phyloP scores from a whole-genome alignment of 495 filamentous ascomycete species.

The Trypethelium eluteriae region DNA sequence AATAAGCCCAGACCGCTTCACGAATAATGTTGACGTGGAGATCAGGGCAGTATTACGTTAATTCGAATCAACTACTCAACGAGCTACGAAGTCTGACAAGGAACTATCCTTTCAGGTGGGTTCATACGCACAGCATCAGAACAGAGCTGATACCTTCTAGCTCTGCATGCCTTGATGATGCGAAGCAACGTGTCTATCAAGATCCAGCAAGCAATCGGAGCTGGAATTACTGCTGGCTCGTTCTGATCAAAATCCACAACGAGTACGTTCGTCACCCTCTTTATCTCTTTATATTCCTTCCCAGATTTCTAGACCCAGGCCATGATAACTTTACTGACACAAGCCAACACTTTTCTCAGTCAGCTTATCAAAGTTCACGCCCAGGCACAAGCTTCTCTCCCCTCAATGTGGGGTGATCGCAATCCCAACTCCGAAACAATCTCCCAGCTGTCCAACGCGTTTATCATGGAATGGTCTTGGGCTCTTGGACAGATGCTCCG shows the following conservation, averaged over 20 bases:
- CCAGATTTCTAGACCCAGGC: background rate
- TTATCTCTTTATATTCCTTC: background rate
- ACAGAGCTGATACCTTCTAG: conserved; percentile 32
- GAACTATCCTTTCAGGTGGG: conserved; percentile 57
- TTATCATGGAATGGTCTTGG: conserved; percentile 59
- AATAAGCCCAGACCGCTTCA: background rate
- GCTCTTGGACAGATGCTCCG: conserved; percentile 59
- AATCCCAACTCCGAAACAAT: conserved; percentile 48
- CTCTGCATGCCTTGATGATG: conserved; percentile 58
- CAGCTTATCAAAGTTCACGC: conserved; percentile 55
- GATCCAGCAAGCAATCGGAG: conserved; percentile 60
- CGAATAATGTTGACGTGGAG: conserved; percentile 15
- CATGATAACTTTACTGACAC: background rate
- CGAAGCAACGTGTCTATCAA: conserved; percentile 55
- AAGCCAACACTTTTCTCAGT: conserved; percentile 33
- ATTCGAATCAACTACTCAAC: conserved; percentile 62
- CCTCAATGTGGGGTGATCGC: conserved; percentile 66
- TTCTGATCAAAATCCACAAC: conserved; percentile 58
- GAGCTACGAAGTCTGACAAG: conserved; percentile 62
- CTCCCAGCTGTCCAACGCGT: conserved; percentile 53
- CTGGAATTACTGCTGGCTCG: conserved; percentile 74
- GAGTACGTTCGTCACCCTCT: conserved; percentile 45
- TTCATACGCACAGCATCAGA: background rate
- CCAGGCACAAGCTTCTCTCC: conserved; percentile 49
- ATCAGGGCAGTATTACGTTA: conserved; percentile 58